Conservation (phyloP, 2,329 filamentous ascomycete species). For the Phyllosticta capitalensis region DNA sequence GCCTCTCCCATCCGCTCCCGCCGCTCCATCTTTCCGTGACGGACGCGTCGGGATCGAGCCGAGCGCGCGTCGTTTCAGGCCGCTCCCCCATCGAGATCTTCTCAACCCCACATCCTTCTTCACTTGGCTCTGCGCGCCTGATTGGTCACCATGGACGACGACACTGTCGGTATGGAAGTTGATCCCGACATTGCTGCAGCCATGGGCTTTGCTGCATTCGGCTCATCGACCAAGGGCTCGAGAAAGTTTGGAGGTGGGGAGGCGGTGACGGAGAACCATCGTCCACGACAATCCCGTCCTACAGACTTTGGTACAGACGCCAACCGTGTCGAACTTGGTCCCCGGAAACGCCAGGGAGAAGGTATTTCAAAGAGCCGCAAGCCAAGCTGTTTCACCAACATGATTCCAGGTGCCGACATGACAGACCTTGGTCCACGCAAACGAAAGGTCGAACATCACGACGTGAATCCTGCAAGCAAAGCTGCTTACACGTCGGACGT, state of each 20-base stretch:
- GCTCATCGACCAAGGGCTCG: conserved; percentile 42
- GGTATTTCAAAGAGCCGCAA: background rate
- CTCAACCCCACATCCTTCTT: background rate
- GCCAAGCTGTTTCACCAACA: background rate
- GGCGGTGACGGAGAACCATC: conserved; percentile 34
- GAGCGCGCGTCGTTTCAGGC: background rate
- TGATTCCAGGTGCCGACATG: background rate
- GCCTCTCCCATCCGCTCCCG: background rate
- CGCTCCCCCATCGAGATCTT: background rate
- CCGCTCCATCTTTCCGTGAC: background rate
- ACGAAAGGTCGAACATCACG: background rate
- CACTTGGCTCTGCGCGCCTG: background rate
- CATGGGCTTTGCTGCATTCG: conserved; percentile 69
- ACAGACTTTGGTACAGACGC: background rate
- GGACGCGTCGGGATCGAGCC: background rate
- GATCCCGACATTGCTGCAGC: conserved; percentile 52
- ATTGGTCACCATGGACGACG: conserved; percentile 13
- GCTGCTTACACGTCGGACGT: background rate
- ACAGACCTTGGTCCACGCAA: background rate
- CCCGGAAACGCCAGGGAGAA: background rate
- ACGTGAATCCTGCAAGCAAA: background rate
- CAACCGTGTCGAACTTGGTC: background rate
- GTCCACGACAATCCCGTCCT: too few relatives aligned
- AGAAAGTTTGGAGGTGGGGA: conserved; percentile 60
- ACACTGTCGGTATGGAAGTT: conserved; percentile 25